Evolutionary conservation across 2,329 filamentous ascomycete species (phyloP).

Genomic region (Ceratocystis cacaofunesta): DNA sequence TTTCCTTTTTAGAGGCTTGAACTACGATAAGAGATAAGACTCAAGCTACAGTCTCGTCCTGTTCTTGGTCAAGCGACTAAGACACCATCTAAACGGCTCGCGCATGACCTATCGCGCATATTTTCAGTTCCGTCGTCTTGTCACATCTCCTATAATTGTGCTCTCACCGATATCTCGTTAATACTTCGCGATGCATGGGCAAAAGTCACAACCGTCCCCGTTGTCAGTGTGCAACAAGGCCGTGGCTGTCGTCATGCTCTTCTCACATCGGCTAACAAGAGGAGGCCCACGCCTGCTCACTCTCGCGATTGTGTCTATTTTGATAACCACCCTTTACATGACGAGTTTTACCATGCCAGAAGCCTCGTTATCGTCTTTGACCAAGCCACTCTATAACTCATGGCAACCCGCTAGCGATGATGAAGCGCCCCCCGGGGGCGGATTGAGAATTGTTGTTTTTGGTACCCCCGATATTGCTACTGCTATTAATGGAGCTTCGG

Average conservation of each 20-base stretch:
- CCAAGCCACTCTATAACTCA: slow-evolving; percentile 16
- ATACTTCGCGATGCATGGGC: slow-evolving; percentile 2
- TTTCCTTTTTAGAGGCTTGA: neutral
- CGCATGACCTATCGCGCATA: neutral
- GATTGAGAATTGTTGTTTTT: slow-evolving; percentile 37
- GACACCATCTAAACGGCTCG: neutral
- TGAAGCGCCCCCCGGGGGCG: slow-evolving; percentile 21
- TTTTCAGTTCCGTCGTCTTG: neutral
- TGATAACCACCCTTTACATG: slow-evolving; percentile 21
- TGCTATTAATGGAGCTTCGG: slow-evolving; percentile 23
- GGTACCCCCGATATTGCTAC: slow-evolving; percentile 33
- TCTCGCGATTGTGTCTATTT: slow-evolving; percentile 21
- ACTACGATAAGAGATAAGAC: neutral
- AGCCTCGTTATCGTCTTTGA: slow-evolving; percentile 13
- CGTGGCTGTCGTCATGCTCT: slow-evolving; percentile 18
- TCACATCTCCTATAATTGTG: neutral
- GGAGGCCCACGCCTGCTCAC: slow-evolving; percentile 23
- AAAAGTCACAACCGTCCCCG: slow-evolving; percentile 5
- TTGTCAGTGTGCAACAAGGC: slow-evolving; percentile 5
- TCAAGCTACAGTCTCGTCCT: neutral
- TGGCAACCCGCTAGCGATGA: slow-evolving; percentile 21
- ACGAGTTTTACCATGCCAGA: slow-evolving; percentile 17
- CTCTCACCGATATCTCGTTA: too few relatives aligned
- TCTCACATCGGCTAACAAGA: slow-evolving; percentile 30
- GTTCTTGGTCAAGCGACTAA: neutral